Conservation (phyloP, 331 rosid species). For the Acacia concinna region DNA sequence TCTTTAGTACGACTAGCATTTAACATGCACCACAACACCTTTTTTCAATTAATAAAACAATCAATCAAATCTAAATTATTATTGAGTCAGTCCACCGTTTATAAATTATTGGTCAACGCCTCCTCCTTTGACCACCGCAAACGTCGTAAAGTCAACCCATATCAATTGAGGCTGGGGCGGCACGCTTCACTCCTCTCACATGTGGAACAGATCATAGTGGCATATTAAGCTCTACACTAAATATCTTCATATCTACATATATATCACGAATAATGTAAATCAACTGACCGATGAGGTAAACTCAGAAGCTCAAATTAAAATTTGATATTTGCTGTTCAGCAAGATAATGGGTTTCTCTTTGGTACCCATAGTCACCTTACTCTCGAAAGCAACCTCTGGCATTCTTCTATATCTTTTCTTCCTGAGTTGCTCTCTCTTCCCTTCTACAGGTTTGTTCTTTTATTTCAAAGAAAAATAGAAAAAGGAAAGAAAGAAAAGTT, state of each 20-base stretch:
- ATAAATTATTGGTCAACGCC: not conserved
- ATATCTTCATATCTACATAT: no score
- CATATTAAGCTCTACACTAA: not conserved
- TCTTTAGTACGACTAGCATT: not conserved
- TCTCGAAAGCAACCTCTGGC: slow-evolving; percentile 20
- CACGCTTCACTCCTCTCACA: not conserved
- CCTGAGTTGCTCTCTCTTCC: slow-evolving; percentile 26
- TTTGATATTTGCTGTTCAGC: not conserved
- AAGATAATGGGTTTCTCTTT: slow-evolving; percentile 19
- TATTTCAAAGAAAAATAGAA: not conserved
- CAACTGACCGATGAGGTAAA: not conserved
- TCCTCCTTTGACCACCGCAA: not conserved
- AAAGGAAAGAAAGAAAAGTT: no score
- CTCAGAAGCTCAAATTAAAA: not conserved
- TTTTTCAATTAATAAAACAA: not conserved
- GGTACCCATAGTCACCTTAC: not conserved
- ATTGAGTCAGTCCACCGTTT: not conserved
- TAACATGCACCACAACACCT: not conserved
- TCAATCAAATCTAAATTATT: not conserved
- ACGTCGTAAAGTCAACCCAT: not conserved
- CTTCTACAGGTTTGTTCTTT: slow-evolving; percentile 37
- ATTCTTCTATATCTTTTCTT: slow-evolving; percentile 25
- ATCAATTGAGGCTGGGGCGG: not conserved
- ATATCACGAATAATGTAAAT: not conserved
- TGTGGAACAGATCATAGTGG: not conserved